These are phyloP conservation scores for Recurvomyces mirabilis DNA, from an alignment of 495 filamentous ascomycete species.

Conservation along the genomic window DNA sequence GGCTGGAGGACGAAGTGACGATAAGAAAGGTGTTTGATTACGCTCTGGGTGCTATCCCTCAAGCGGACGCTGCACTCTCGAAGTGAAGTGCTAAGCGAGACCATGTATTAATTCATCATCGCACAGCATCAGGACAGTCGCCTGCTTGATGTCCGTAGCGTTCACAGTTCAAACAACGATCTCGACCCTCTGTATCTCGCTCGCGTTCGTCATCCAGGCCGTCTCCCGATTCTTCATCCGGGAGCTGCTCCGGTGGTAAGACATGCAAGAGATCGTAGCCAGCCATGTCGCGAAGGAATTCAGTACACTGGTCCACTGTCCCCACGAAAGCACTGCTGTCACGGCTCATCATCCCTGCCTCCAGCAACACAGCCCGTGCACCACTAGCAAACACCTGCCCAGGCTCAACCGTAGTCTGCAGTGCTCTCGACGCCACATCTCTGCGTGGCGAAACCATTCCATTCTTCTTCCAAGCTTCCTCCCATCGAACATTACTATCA, in stretches of 20 bases:
- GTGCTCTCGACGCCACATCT: background rate
- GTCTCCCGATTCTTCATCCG: no score
- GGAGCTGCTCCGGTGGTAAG: no score
- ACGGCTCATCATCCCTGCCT: background rate
- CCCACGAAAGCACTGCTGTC: background rate
- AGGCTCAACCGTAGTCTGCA: background rate
- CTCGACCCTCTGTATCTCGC: no score
- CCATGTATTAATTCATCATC: no score
- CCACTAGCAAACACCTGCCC: constrained; percentile 1
- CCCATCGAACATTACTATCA: no score
- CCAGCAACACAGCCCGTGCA: background rate
- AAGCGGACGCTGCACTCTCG: background rate
- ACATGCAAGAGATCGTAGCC: constrained; percentile 3
- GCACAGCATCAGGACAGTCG: no score
- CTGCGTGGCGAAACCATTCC: no score
- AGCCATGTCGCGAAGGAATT: constrained; percentile 5
- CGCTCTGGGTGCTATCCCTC: constrained; percentile 14
- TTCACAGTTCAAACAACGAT: background rate
- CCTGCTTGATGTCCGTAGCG: background rate
- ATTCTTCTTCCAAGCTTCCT: no score
- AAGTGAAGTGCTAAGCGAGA: no score
- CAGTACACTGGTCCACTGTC: background rate
- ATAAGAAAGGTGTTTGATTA: constrained; percentile 30
- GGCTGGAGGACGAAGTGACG: constrained; percentile 65
- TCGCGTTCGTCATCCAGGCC: background rate